Conservation (phyloP, 352 stramenopile genomes). For the Blastocystis sp. region DNA sequence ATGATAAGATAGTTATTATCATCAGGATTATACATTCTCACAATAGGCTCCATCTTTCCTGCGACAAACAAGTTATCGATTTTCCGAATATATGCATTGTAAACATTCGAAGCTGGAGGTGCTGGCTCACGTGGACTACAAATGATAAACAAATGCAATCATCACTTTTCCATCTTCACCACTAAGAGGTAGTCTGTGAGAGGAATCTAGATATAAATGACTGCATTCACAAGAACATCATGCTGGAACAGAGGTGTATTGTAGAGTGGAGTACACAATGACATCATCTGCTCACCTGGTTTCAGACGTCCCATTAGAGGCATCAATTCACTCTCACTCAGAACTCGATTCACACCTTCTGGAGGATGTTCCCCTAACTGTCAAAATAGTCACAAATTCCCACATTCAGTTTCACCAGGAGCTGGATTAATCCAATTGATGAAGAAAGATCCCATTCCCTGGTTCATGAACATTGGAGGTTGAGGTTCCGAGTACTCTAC, state of each 20-base stretch:
- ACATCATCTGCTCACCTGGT: slow-evolving; percentile 28
- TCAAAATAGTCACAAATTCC: neutral
- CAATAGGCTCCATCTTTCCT: slow-evolving; percentile 37
- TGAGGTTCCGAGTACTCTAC: slow-evolving; percentile 50
- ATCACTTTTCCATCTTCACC: slow-evolving; percentile 26
- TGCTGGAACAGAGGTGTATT: slow-evolving; percentile 46
- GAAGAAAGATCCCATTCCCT: slow-evolving; percentile 37
- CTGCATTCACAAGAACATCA: neutral
- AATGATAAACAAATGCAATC: neutral
- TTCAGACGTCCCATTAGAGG: slow-evolving; percentile 48
- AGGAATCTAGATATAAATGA: neutral
- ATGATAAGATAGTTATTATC: slow-evolving; percentile 26
- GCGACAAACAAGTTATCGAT: slow-evolving; percentile 36
- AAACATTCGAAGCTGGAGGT: neutral
- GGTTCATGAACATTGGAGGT: slow-evolving; percentile 42
- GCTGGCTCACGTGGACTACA: slow-evolving; percentile 14
- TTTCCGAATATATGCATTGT: slow-evolving; percentile 19
- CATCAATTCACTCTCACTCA: slow-evolving; percentile 44
- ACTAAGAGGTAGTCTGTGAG: slow-evolving; percentile 38
- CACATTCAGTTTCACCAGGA: neutral
- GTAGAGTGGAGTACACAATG: slow-evolving; percentile 34
- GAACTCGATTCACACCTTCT: slow-evolving; percentile 24
- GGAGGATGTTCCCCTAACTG: neutral
- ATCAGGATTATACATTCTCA: slow-evolving; percentile 8
- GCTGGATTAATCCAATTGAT: slow-evolving; percentile 51